Evolutionary conservation across 2,329 filamentous ascomycete genomes (phyloP), one percentile per base, ranked within the genome.

Genomic region (Diaporthe batatas): DNA sequence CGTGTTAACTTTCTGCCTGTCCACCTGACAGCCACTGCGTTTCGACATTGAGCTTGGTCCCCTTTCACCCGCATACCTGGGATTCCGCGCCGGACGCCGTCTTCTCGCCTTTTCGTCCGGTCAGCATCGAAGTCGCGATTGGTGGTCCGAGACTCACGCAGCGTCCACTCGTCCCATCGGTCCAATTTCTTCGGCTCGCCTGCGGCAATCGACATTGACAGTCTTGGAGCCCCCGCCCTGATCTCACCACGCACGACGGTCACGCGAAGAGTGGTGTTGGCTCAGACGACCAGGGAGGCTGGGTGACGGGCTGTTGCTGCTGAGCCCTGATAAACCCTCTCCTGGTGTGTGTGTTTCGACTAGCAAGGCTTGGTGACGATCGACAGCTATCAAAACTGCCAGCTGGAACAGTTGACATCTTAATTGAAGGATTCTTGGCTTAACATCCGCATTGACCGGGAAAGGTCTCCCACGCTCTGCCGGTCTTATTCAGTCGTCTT

Each of bases 401-500:
- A 67, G 25, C 47, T 67, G 47, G 32, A 53, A 67, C 44, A 21
- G 32, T 36, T 25, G 62, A 25, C 12, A 67, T 67, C 62, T 67
- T 53, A 79, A 23, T 72, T 49, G 58, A 39, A 68, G 70, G 57
- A 49, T 25, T 51, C 62, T 53, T 67, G 62, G 62, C 62, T 67
- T 67, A 25, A 65, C 47, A 65, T 57, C 68, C 68, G 71, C 71
- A 73, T 73, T 69, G 72, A 74, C 34, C 51, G 32, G 23, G 29
- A 64, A 64, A 49, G 42, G 54, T 18, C 32, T 29, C 23, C 54
- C 42, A 57, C 39, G 16, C 36, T 59, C n/a, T 70, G 68, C 54
- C 42, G 54, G 54, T 47, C 44, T 39, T 29, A 32, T 44, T 72
- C 59, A 36, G 59, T 51, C 67, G 68, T 51, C 25, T 47, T 59